phyloP scores from a whole-genome alignment of 352 stramenopile species.

The Globisporangium abappressorium region DNA sequence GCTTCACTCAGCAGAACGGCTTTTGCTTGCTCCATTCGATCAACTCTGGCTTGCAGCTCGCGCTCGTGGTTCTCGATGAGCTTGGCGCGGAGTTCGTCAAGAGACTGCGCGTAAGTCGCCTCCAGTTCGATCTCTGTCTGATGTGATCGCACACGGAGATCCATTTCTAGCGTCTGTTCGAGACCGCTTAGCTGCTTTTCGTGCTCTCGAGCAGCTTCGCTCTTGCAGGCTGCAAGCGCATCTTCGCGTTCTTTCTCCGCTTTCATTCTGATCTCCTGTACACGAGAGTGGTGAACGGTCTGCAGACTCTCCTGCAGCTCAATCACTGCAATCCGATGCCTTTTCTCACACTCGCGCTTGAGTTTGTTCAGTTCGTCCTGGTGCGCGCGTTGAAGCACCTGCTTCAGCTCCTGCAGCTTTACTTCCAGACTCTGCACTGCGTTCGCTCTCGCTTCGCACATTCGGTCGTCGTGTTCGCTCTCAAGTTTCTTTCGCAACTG shows the following conservation, averaged over 20 bases:
- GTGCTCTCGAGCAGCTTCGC: slow-evolving; percentile 33
- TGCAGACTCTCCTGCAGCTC: slow-evolving; percentile 55
- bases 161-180: slow-evolving; percentile 39
- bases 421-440: slow-evolving; percentile 29
- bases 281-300: slow-evolving; percentile 19
- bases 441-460: slow-evolving; percentile 25
- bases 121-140: slow-evolving; percentile 45
- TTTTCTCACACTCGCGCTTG: slow-evolving; percentile 37
- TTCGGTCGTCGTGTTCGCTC: slow-evolving; percentile 33
- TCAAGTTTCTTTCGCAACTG: slow-evolving; percentile 47
- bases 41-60: slow-evolving; percentile 44
- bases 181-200: slow-evolving; percentile 31
- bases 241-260: slow-evolving; percentile 23
- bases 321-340: slow-evolving; percentile 42
- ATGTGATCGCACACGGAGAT: slow-evolving; percentile 31
- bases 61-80: slow-evolving; percentile 27
- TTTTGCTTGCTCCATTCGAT: slow-evolving; percentile 43
- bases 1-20: slow-evolving; percentile 46
- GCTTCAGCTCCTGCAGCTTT: slow-evolving; percentile 38
- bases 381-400: slow-evolving; percentile 38
- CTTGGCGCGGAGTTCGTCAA: slow-evolving; percentile 32
- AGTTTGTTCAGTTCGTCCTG: slow-evolving; percentile 35
- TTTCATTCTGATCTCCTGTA: slow-evolving; percentile 25
- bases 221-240: slow-evolving; percentile 20
- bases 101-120: slow-evolving; percentile 30